A percentile compares a stretch with the other conserved stretches of the same genome.
These are phyloP conservation scores for Atractiella rhizophila DNA, from an alignment of 768 basidiomycete species.

Conservation along the genomic window DNA sequence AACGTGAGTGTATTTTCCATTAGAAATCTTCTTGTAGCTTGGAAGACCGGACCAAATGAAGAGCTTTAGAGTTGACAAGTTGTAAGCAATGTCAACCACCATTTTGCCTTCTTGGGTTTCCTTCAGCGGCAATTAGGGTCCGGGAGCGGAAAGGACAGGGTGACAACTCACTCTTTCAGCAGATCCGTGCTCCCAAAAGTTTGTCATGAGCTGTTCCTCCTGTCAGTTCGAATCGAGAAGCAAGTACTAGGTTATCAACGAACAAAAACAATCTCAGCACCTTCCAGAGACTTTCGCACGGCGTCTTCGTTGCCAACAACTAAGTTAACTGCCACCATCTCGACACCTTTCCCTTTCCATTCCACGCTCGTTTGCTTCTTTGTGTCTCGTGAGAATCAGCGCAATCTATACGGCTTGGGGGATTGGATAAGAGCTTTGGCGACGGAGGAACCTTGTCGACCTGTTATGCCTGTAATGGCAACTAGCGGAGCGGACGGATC, in stretches of 20 bases:
- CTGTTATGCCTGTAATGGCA: conserved; percentile 18
- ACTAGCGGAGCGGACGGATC: conserved; percentile 7
- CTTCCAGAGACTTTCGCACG: conserved; percentile 14
- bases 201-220: no score
- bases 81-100: conserved; percentile 13
- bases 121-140: neutral
- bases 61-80: no score
- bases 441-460: conserved; percentile 18
- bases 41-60: conserved; percentile 8
- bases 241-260: no score
- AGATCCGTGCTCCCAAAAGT: conserved; percentile 12
- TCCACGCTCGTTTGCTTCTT: conserved; percentile 10
- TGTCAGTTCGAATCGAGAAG: no score
- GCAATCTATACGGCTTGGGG: conserved; percentile 10
- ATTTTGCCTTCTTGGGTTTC: conserved; percentile 14
- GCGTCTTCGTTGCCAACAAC: conserved; percentile 8
- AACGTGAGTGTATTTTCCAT: conserved; percentile 10
- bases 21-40: conserved; percentile 7
- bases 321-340: conserved; percentile 16
- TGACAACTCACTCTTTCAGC: neutral
- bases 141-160: neutral
- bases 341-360: conserved; percentile 13
- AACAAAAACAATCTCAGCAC: conserved; percentile 16
- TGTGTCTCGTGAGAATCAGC: conserved; percentile 16
- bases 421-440: conserved; percentile 11